Evolutionary conservation across 2,329 filamentous ascomycete genomes (phyloP).

Genomic region (Fusarium chaquense): DNA sequence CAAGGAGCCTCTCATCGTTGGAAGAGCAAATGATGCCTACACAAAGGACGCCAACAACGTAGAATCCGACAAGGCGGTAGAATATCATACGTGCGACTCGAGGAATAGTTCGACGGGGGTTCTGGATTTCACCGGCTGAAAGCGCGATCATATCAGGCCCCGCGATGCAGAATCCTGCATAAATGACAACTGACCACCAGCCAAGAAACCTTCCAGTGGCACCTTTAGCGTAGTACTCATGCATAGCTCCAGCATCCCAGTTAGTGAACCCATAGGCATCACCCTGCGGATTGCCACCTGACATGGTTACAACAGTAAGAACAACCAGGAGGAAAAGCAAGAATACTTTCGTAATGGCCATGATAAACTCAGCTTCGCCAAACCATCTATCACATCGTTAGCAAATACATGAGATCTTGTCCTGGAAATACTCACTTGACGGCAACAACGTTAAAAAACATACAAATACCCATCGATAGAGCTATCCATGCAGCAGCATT

Average conservation of each 20-base stretch:
- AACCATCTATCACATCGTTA: slow-evolving; percentile 48
- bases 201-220: slow-evolving; percentile 72
- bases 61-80: slow-evolving; percentile 77
- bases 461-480: slow-evolving; percentile 58
- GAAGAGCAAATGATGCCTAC: slow-evolving; percentile 66
- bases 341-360: slow-evolving; percentile 66
- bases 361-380: slow-evolving; percentile 61
- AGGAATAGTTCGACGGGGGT: slow-evolving; percentile 73
- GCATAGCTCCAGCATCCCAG: slow-evolving; percentile 56
- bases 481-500: slow-evolving; percentile 63
- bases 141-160: slow-evolving; percentile 75
- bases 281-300: slow-evolving; percentile 72
- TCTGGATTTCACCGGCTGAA: slow-evolving; percentile 69
- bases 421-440: slow-evolving; percentile 51
- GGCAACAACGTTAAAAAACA: slow-evolving; percentile 60
- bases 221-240: slow-evolving; percentile 55
- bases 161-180: slow-evolving; percentile 75
- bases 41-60: slow-evolving; percentile 71
- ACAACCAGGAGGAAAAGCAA: slow-evolving; percentile 65
- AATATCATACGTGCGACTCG: slow-evolving; percentile 79
- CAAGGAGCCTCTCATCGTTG: slow-evolving; percentile 57
- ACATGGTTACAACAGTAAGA: slow-evolving; percentile 75
- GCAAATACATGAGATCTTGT: background rate
- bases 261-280: slow-evolving; percentile 73
- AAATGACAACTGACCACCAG: slow-evolving; percentile 67